Evolutionary conservation across 257 asterid genomes (phyloP), one percentile per base, ranked within the genome.

Genomic region (Solanum dulcamara): DNA sequence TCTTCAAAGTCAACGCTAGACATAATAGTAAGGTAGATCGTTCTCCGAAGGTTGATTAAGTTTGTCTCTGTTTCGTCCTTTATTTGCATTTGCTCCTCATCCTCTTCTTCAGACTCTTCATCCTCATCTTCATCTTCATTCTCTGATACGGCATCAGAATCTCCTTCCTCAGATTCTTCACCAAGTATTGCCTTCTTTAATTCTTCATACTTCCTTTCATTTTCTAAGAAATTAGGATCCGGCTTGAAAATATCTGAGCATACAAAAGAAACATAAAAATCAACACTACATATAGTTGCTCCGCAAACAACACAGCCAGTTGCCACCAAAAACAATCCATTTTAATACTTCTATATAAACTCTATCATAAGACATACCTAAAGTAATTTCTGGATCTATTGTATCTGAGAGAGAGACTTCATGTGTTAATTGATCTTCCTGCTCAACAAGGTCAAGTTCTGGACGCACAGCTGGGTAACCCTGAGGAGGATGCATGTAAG

Each of bases 1-100:
- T 95, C 99, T 89, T 97, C 99, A 87, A 94, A 95, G 88, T 93
- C 98, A 71, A 94, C 98, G 81, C 99, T 95, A 7, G 98, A 95
- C 99, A 97, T 97, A 66, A 97, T 97, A 0, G 98, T 97, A 92
- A 94, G 88, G 86, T 97, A 95, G 62, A 95, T 97, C 1, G 99
- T 97, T 90, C 99, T 92, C 57, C 98, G 88, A 35, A 95, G 97
- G 81, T 97, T 95, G 80, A 97, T 85, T 89, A 97, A 86, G 88
- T 97, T 94, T 42, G 98, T 97, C 92, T 94, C 98, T 0, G 98
- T 97, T 88, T 95, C 97, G 77, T 97, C 99, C 85, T 88, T 92
- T 85, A 97, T 97, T 87, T 91, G 83, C 98, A 95, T 97, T 87
- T 88, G 93, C 67, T 92, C 98, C 70, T 94, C 97, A 2, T 93